Base-by-base conservation (phyloP, 2,329 filamentous ascomycete genomes). In the Botrytis byssoidea region DNA sequence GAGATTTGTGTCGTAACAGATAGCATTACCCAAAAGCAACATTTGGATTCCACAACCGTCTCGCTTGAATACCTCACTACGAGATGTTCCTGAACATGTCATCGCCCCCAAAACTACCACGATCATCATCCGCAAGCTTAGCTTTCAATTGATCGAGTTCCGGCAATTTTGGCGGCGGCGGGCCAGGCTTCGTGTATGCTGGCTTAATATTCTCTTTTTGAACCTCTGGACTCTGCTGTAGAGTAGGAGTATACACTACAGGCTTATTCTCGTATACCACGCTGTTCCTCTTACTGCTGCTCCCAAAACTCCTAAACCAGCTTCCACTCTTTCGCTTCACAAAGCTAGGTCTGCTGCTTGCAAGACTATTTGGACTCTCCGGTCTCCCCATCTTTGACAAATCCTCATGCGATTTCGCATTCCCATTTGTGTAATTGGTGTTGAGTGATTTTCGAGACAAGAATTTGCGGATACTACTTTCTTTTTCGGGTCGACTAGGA, bases 21-120 rank as follows among this genome's bases (percentile, higher is more conserved):
- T 66, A 72, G 60, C 60, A 72, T 66, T 40, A 66, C 60, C 46
- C 60, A 44, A 61, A 35, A 46, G 46, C 22, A 72, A 20, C 75
- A 73, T 77, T 75, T 74, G 76, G 74, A 72, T 71, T 77, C 73
- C 75, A 75, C 72, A 61, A 51, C 64, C 75, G 74, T 76, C 72
- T 74, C 75, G 68, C 74, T 65, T 74, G 76, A 29, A 73, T 69
- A 71, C 37, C 35, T 40, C 37, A 64, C 72, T 78, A 81, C 76
- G 80, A 81, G 71, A 82, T 82, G 75, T 82, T 80, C 73, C 81
- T 81, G 74, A 82, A 82, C 78, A 82, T 76, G n/a, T 81, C 81
- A 25, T 77, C 79, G 8, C 73, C 81, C 12, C 80, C 80, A 35
- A 82, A 72, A 59, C 79, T 79, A 55, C 79, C 79, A 61, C 77